A percentile compares a stretch with the other conserved stretches of the same genome.
phyloP scores from a whole-genome alignment of 352 stramenopile species.

The Phytophthora nicotianae region DNA sequence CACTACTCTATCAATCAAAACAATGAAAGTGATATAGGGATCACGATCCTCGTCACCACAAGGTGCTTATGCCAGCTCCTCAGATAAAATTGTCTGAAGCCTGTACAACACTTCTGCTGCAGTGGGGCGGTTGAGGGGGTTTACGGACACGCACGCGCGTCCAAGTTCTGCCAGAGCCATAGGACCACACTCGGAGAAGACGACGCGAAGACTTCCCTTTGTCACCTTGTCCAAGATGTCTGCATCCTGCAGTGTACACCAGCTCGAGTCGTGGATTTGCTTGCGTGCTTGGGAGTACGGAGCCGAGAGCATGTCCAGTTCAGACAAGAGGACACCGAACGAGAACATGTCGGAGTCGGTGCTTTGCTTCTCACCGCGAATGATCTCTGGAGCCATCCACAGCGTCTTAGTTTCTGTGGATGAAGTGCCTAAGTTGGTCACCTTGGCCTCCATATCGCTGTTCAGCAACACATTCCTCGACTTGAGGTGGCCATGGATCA shows the following conservation, averaged over 20 bases:
- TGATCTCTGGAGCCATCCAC: conserved; percentile 79
- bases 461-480: conserved; percentile 37
- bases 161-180: conserved; percentile 34
- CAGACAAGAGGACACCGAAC: conserved; percentile 82
- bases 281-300: conserved; percentile 30
- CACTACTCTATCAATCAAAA: conserved; percentile 19
- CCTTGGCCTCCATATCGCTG: conserved; percentile 29
- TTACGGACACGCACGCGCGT: conserved; percentile 28
- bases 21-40: neutral
- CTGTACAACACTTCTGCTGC: conserved; percentile 40
- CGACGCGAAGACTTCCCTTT: conserved; percentile 34
- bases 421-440: conserved; percentile 47
- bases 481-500: conserved; percentile 43
- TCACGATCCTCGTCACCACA: neutral
- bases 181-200: conserved; percentile 27
- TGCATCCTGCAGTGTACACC: conserved; percentile 27
- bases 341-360: conserved; percentile 81
- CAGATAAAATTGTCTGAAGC: conserved; percentile 37
- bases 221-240: conserved; percentile 43
- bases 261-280: conserved; percentile 21
- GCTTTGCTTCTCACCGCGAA: conserved; percentile 74
- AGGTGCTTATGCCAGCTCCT: conserved; percentile 23
- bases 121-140: conserved; percentile 35
- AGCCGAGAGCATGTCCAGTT: conserved; percentile 51
- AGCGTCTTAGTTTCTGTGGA: conserved; percentile 43